Base-by-base conservation (phyloP, 202 grass and related monocot genomes). In the Musa balbisiana region DNA sequence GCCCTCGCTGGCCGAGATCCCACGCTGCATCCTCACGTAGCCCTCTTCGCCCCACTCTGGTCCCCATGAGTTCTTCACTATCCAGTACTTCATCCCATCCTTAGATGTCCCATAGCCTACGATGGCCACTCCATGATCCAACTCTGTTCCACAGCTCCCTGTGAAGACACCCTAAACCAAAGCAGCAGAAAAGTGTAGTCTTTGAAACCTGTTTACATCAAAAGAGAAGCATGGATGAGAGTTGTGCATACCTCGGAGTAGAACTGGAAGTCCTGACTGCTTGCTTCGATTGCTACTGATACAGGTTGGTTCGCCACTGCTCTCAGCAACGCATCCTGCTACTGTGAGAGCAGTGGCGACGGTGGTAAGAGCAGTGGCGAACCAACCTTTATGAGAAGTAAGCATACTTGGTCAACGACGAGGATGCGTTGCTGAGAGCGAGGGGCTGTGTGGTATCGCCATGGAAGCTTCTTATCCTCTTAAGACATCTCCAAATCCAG, bases 71-170 rank as follows among this genome's bases (percentile, higher is more conserved):
- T 74, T 74, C 72, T 74, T 74, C 26, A 74, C 54, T 29, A n/a
- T 74, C 72, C 72, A 74, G n/a, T 74, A 74, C 13, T 74, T 74
- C 15, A 25, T 74, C 9, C 72, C 72, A 17, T 60, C 72, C 23
- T 4, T 1, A 9, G 53, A 10, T 19, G 54, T 74, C 16, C 72
- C 72, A 19, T 74, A 74, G 11, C 72, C 72, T 16, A 74, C 72
- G 2, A 74, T 10, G 4, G 54, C 53, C 17, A 74, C 72, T 59
- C 72, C 72, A 74, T 74, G 72, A 59, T 74, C 72, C 72, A 74
- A 19, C 9, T 74, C 53, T 12, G 26, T 60, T 23, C 72, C 53
- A 12, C 72, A 74, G 16, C 16, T 53, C 54, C 72, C 72, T 10
- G 54, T 74, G 72, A 74, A 74, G 13, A 60, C 72, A 58, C 72